phyloP scores from a whole-genome alignment of 2,329 filamentous ascomycete species.

The Diaporthe helianthi region DNA sequence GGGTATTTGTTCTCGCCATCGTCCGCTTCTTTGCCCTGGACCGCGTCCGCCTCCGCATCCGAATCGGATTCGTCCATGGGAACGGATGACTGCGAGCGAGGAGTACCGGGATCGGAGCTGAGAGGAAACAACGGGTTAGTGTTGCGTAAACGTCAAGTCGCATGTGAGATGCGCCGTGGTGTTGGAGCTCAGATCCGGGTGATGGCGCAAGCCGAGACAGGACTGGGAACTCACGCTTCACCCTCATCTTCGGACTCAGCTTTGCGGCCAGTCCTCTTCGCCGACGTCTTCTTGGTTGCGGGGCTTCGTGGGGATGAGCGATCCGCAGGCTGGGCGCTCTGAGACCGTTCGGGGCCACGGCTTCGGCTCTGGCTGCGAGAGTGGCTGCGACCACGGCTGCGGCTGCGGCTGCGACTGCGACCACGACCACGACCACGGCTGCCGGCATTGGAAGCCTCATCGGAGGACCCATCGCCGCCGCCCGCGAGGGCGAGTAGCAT shows the following conservation, averaged over 20 bases:
- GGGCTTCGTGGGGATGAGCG: slow-evolving; percentile 41
- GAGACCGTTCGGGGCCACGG: slow-evolving; percentile 45
- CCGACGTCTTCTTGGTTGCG: slow-evolving; percentile 44
- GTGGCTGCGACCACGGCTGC: slow-evolving; percentile 46
- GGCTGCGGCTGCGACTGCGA: slow-evolving; percentile 13
- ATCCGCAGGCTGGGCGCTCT: slow-evolving; percentile 35
- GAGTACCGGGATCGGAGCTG: slow-evolving; percentile 47
- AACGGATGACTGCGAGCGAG: slow-evolving; percentile 78
- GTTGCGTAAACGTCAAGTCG: background rate
- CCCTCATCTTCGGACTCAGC: slow-evolving; percentile 77
- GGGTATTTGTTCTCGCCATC: slow-evolving; percentile 76
- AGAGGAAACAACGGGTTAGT: slow-evolving; percentile 31
- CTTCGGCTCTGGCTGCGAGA: slow-evolving; percentile 33
- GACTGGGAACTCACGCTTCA: slow-evolving; percentile 73
- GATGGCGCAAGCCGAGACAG: slow-evolving; percentile 30
- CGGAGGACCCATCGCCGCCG: slow-evolving; percentile 67
- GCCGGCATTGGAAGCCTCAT: slow-evolving; percentile 61
- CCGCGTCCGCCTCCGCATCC: slow-evolving; percentile 64
- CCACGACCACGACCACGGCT: slow-evolving; percentile 64
- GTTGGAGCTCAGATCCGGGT: slow-evolving; percentile 16
- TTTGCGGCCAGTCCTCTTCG: slow-evolving; percentile 59
- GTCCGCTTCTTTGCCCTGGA: slow-evolving; percentile 53
- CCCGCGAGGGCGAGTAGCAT: slow-evolving; percentile 93
- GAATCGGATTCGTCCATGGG: slow-evolving; percentile 91
- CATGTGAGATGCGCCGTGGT: background rate